Conservation (phyloP, 169 alveolate species). For the Plasmodium knowlesi region DNA sequence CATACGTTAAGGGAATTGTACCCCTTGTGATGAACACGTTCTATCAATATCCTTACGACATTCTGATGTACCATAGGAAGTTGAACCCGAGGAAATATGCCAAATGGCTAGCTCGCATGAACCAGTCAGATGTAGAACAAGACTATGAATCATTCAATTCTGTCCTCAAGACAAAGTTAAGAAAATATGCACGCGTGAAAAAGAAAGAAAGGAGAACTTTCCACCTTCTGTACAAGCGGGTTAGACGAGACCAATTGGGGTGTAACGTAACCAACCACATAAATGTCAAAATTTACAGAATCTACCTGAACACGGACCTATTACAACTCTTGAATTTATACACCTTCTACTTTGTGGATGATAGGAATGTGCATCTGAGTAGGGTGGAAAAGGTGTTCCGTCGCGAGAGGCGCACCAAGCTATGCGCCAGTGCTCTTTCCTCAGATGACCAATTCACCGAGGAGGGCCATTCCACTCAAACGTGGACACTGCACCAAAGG, state of each 20-base stretch:
- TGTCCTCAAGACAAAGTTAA: background rate
- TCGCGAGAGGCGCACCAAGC: background rate
- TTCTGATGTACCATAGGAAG: slow-evolving; percentile 13
- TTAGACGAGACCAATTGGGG: slow-evolving; percentile 24
- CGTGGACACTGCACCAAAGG: background rate
- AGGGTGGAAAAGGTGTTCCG: background rate
- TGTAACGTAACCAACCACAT: slow-evolving; percentile 10
- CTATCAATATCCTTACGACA: slow-evolving; percentile 33
- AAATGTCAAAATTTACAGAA: slow-evolving; percentile 2
- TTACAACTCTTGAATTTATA: slow-evolving; percentile 43
- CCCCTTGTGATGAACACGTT: slow-evolving; percentile 26
- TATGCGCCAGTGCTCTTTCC: background rate
- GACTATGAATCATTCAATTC: background rate
- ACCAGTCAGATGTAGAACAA: background rate
- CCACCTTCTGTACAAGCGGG: slow-evolving; percentile 26
- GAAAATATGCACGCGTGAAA: background rate
- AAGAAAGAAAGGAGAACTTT: background rate
- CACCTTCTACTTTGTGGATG: slow-evolving; percentile 39
- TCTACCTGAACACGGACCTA: slow-evolving; percentile 12
- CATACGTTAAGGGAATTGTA: slow-evolving; percentile 1
- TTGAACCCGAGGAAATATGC: background rate
- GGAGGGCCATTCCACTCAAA: background rate
- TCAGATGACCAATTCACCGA: background rate
- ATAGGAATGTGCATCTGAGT: slow-evolving; percentile 21
- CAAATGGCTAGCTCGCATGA: slow-evolving; percentile 4